A percentile compares a stretch with the other conserved stretches of the same genome.
Evolutionary conservation across 2,329 filamentous ascomycete species (phyloP).

Genomic region (Xylaria sp.): DNA sequence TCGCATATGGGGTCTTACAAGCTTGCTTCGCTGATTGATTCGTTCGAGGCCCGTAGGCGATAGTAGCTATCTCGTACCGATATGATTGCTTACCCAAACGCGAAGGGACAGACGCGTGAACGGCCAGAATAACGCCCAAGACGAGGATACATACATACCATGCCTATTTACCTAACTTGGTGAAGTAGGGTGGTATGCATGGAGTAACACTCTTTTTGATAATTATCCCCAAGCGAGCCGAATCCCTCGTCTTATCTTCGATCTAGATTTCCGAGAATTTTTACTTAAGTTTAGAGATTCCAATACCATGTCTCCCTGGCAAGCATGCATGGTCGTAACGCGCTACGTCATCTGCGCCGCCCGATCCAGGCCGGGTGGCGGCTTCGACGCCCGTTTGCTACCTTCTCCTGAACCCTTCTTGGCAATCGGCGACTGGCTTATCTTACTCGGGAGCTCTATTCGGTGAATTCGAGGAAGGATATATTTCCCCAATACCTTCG

Average conservation of each 20-base stretch:
- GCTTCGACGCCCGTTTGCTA: slow-evolving; percentile 22
- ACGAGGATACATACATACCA: background rate
- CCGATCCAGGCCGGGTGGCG: slow-evolving; percentile 22
- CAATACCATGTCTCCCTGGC: slow-evolving; percentile 4
- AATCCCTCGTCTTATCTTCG: slow-evolving; percentile 25
- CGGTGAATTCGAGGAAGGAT: background rate
- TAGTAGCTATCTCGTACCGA: slow-evolving; percentile 7
- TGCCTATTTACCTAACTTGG: background rate
- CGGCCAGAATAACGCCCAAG: background rate
- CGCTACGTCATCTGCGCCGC: slow-evolving; percentile 32
- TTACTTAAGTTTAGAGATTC: slow-evolving; percentile 13
- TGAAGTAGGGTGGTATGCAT: slow-evolving; percentile 12
- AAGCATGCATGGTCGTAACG: slow-evolving; percentile 16
- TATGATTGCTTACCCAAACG: slow-evolving; percentile 4
- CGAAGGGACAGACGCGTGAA: background rate
- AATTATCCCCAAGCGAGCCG: background rate
- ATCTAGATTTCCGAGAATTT: slow-evolving; percentile 31
- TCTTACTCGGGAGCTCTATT: slow-evolving; percentile 1
- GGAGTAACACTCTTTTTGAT: background rate
- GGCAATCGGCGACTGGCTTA: slow-evolving; percentile 11
- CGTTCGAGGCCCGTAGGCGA: slow-evolving; percentile 4
- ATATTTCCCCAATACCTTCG: background rate
- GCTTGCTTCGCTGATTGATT: slow-evolving; percentile 18
- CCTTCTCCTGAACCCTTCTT: slow-evolving; percentile 6
- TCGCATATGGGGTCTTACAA: slow-evolving; percentile 16